These are phyloP conservation scores for Phaseolus lunatus DNA, from an alignment of 306 rosid species.

Conservation along the genomic window DNA sequence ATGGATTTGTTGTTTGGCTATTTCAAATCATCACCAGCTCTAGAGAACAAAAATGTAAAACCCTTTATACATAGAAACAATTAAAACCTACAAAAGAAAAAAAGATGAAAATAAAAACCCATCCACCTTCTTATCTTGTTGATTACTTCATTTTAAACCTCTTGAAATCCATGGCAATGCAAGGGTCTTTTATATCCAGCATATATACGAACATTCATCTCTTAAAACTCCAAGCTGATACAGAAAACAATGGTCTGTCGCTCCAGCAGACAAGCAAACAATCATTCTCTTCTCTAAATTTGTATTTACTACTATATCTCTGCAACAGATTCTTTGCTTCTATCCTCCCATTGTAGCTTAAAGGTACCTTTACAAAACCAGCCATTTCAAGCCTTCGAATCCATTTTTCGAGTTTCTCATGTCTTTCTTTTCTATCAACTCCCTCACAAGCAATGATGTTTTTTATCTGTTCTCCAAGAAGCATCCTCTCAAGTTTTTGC, in stretches of 20 bases:
- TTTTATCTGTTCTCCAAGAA: conserved; percentile 81
- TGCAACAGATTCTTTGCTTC: conserved; percentile 62
- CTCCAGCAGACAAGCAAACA: conserved; percentile 69
- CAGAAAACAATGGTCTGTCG: conserved; percentile 66
- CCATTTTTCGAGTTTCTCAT: conserved; percentile 85
- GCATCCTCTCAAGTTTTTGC: conserved; percentile 73
- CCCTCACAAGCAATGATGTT: conserved; percentile 88
- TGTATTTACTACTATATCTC: conserved; percentile 62
- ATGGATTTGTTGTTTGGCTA: conserved; percentile 11
- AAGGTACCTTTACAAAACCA: conserved; percentile 66
- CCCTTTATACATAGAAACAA: conserved; percentile 47
- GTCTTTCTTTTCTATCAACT: conserved; percentile 73
- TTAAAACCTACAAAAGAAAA: conserved; percentile 24
- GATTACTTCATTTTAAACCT: conserved; percentile 28
- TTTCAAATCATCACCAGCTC: conserved; percentile 24
- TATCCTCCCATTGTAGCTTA: conserved; percentile 62
- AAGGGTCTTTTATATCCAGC: background rate
- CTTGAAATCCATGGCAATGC: conserved; percentile 5
- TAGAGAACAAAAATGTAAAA: background rate
- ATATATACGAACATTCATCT: conserved; percentile 43
- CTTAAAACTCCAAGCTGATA: conserved; percentile 73
- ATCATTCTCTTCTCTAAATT: conserved; percentile 51
- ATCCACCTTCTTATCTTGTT: conserved; percentile 26
- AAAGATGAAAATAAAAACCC: conserved; percentile 12
- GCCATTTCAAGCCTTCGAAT: conserved; percentile 63